Conservation (phyloP, 2,329 filamentous ascomycete species). For the Aspergillus costaricaensis region DNA sequence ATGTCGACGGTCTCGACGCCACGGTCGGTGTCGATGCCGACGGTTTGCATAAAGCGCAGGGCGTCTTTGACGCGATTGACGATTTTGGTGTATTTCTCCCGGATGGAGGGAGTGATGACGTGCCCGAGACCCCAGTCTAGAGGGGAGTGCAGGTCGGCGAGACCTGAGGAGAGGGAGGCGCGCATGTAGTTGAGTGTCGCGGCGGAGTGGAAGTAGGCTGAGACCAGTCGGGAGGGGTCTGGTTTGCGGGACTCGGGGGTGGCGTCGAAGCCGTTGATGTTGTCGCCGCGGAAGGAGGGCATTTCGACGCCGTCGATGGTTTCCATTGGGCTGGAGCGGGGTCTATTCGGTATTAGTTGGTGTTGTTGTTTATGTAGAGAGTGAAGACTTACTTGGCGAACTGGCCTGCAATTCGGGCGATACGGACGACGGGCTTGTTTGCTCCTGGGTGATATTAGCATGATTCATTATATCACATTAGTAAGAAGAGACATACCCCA, state of each 20-base stretch:
- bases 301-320: constrained; percentile 76
- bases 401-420: constrained; percentile 94
- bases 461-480: constrained; percentile 20
- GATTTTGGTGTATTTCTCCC: constrained; percentile 81
- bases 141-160: constrained; percentile 90
- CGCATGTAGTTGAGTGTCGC: constrained; percentile 93
- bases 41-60: constrained; percentile 88
- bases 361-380: neutral
- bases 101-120: constrained; percentile 78
- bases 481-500: constrained; percentile 61
- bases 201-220: constrained; percentile 93
- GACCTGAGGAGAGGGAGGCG: constrained; percentile 77
- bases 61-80: constrained; percentile 87
- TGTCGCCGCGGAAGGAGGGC: constrained; percentile 91
- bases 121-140: constrained; percentile 95
- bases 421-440: constrained; percentile 81
- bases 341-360: constrained; percentile 43
- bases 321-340: constrained; percentile 85
- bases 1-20: constrained; percentile 90
- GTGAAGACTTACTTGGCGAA: constrained; percentile 70
- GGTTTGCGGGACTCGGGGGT: constrained; percentile 71
- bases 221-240: constrained; percentile 80
- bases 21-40: constrained; percentile 82
- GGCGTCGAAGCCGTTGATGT: constrained; percentile 79
- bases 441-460: constrained; percentile 40